Percentiles rank a stretch among this genome's conserved stretches.
phyloP scores from a whole-genome alignment of 2,329 filamentous ascomycete species.

The Fusarium sp. region DNA sequence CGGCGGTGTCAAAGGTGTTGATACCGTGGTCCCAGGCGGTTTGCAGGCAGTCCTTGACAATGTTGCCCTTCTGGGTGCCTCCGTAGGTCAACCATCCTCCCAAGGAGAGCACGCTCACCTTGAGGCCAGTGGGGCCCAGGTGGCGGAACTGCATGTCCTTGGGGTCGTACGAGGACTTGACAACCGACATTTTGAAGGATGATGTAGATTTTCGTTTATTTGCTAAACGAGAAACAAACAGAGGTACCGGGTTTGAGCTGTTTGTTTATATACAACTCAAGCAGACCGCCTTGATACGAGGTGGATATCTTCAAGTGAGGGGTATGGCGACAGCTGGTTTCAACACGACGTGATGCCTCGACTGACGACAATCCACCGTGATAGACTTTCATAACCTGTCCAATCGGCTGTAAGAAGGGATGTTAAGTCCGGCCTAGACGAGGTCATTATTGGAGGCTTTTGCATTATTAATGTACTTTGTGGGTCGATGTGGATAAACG shows the following conservation, averaged over 20 bases:
- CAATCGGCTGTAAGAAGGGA: neutral
- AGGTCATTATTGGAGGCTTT: neutral
- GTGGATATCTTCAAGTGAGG: neutral
- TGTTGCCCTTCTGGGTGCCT: conserved; percentile 71
- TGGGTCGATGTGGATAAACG: neutral
- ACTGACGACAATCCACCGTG: neutral
- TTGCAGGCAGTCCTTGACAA: conserved; percentile 69
- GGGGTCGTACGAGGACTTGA: conserved; percentile 40
- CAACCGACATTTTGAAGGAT: conserved; percentile 31
- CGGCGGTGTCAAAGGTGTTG: conserved; percentile 73
- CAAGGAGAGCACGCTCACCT: conserved; percentile 43
- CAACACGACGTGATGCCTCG: neutral
- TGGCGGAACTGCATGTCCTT: conserved; percentile 46
- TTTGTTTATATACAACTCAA: neutral
- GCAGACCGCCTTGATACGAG: neutral
- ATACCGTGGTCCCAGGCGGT: conserved; percentile 69
- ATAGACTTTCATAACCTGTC: neutral
- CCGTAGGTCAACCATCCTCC: conserved; percentile 45
- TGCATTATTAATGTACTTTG: neutral
- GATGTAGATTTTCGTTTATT: neutral
- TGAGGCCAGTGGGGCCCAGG: conserved; percentile 42
- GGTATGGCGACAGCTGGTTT: neutral
- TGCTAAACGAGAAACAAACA: neutral
- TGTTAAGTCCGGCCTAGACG: neutral
- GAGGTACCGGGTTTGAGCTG: neutral